Conservation (phyloP, 2,329 filamentous ascomycete species). For the Colletotrichum sp. region DNA sequence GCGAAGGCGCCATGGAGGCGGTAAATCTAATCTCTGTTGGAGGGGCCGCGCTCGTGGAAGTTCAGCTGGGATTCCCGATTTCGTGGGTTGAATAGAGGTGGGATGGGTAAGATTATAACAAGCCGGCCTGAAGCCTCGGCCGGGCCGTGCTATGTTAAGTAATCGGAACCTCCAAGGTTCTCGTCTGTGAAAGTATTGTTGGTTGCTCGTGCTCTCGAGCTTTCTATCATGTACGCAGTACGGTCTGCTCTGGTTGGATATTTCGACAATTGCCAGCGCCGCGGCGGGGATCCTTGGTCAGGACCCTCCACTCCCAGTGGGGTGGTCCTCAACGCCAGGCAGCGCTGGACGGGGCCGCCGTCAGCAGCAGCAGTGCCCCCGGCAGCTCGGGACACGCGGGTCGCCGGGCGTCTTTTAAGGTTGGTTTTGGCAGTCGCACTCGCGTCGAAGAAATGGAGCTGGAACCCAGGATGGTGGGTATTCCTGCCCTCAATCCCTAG, state of each 20-base stretch:
- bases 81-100: neutral
- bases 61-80: neutral
- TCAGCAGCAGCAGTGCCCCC: conserved; percentile 3
- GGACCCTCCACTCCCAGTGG: neutral
- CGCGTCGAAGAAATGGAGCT: neutral
- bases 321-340: neutral
- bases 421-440: neutral
- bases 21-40: neutral
- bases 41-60: neutral
- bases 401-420: neutral
- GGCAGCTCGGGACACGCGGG: neutral
- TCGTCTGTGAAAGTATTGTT: neutral
- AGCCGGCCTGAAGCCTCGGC: neutral
- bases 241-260: neutral
- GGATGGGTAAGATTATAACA: neutral
- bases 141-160: neutral
- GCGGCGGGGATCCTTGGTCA: neutral
- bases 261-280: neutral
- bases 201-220: neutral
- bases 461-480: neutral
- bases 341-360: neutral
- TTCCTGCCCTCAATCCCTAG: neutral
- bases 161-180: accelerated
- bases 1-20: neutral
- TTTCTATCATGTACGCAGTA: neutral